phyloP scores from a whole-genome alignment of 345 rosid species.

The Hibiscus tridactylites region DNA sequence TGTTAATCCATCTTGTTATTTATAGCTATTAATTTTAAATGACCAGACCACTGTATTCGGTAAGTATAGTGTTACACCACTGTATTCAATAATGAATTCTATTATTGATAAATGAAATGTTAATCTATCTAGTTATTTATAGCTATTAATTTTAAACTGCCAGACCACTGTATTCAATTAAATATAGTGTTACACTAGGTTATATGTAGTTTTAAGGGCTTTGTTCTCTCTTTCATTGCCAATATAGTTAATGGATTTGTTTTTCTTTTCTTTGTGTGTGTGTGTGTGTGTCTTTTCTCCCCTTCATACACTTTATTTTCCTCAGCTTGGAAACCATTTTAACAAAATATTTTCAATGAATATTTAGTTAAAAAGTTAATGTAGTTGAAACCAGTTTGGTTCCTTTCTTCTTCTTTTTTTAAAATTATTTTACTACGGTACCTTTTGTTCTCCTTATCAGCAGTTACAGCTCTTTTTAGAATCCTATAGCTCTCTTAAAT shows the following conservation, averaged over 20 bases:
- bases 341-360: background rate
- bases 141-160: background rate
- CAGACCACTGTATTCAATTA: background rate
- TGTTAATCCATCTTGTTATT: background rate
- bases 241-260: background rate
- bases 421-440: background rate
- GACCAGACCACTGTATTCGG: background rate
- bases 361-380: background rate
- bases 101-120: background rate
- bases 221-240: background rate
- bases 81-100: background rate
- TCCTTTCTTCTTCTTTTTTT: background rate
- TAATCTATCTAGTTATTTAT: background rate
- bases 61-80: background rate
- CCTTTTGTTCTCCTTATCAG: background rate
- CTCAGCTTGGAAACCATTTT: background rate
- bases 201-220: background rate
- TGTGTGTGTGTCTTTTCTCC: background rate
- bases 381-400: background rate
- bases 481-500: background rate
- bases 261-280: background rate
- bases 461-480: background rate
- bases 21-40: background rate
- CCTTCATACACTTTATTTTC: background rate
- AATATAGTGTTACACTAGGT: background rate